phyloP scores from a whole-genome alignment of 352 stramenopile species.

The Pythium utonaiense region DNA sequence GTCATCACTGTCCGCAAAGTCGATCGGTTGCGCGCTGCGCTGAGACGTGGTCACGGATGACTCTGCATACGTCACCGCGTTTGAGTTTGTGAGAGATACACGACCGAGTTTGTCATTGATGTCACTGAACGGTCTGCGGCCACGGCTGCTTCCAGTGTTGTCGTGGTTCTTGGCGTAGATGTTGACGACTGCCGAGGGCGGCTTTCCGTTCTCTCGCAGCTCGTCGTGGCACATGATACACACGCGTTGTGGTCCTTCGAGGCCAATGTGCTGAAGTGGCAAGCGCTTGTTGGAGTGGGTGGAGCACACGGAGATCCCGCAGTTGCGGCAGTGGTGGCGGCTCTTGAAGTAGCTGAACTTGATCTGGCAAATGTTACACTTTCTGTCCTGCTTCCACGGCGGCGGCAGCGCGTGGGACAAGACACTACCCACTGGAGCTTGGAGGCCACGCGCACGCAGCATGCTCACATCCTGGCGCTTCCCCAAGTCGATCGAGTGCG shows the following conservation, averaged over 20 bases:
- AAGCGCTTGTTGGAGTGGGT: conserved; percentile 73
- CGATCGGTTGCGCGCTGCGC: background rate
- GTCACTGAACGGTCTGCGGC: conserved; percentile 16
- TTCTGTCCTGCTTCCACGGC: conserved; percentile 68
- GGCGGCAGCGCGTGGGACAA: conserved; percentile 34
- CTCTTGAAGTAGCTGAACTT: conserved; percentile 87
- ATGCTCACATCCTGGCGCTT: conserved; percentile 12
- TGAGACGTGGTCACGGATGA: conserved; percentile 17
- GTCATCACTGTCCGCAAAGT: conserved; percentile 32
- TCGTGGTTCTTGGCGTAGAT: conserved; percentile 40
- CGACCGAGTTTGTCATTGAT: conserved; percentile 6
- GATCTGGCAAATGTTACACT: conserved; percentile 79
- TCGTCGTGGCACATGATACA: conserved; percentile 83
- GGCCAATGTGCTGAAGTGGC: conserved; percentile 52
- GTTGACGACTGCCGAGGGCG: conserved; percentile 68
- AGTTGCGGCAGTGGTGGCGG: conserved; percentile 87
- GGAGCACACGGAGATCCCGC: conserved; percentile 80
- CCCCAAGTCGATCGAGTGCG: conserved; percentile 4
- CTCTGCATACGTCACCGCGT: conserved; percentile 16
- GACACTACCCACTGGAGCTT: conserved; percentile 14
- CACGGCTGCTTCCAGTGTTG: conserved; percentile 14
- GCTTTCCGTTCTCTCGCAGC: conserved; percentile 65
- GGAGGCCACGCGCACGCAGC: conserved; percentile 11
- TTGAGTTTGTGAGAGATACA: conserved; percentile 18
- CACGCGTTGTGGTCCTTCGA: conserved; percentile 63